These are phyloP conservation scores for Saturnispora silvae DNA, from an alignment of 805 yeast species.

Conservation along the genomic window DNA sequence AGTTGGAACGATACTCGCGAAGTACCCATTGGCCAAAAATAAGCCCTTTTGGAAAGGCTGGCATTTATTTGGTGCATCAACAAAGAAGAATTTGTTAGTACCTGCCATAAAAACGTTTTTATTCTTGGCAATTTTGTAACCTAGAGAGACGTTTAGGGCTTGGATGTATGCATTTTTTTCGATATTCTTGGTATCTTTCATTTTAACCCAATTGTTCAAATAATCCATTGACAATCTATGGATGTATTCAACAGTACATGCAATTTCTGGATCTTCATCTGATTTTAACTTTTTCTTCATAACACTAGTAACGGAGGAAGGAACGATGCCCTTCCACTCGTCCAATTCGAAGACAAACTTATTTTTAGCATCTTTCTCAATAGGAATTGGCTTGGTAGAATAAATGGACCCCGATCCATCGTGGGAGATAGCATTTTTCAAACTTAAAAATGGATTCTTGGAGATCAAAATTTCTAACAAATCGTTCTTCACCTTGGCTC, in stretches of 20 bases:
- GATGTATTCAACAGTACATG: conserved; percentile 16
- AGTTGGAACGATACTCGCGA: conserved; percentile 22
- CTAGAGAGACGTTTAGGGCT: conserved; percentile 17
- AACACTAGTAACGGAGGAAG: conserved; percentile 12
- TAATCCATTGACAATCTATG: conserved; percentile 18
- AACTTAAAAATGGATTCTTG: conserved; percentile 13
- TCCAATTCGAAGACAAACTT: conserved; percentile 14
- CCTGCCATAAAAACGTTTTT: conserved; percentile 18
- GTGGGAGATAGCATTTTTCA: conserved; percentile 15
- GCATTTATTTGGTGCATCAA: conserved; percentile 18
- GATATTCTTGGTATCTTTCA: conserved; percentile 14
- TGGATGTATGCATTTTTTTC: conserved; percentile 18
- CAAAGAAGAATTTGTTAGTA: conserved; percentile 16
- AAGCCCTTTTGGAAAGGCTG: conserved; percentile 21
- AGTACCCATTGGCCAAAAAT: conserved; percentile 22
- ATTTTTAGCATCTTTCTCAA: conserved; percentile 15
- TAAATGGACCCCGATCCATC: conserved; percentile 17
- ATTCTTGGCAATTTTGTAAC: conserved; percentile 17
- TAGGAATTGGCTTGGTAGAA: conserved; percentile 14
- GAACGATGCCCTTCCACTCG: conserved; percentile 16
- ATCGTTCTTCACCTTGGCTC: conserved; percentile 15
- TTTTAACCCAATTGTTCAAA: conserved; percentile 13
- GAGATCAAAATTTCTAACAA: conserved; percentile 15
- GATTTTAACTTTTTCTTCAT: conserved; percentile 7
- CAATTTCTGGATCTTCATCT: conserved; percentile 9